These are phyloP conservation scores for Craspedostauros australis DNA, from an alignment of 108 stramenopile species.

Conservation along the genomic window DNA sequence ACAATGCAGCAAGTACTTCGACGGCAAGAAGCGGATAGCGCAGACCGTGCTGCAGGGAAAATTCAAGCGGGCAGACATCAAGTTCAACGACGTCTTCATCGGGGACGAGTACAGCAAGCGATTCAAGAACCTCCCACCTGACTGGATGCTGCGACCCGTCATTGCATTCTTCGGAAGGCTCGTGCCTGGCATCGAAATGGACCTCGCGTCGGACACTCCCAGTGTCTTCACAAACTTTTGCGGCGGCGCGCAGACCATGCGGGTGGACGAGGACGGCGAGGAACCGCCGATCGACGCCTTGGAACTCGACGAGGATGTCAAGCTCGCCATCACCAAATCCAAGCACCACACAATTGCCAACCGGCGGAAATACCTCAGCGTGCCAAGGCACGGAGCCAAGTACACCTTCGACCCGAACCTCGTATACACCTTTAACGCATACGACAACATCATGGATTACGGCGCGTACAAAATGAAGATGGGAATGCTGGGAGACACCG, in stretches of 20 bases:
- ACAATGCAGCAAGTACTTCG: conserved; percentile 35
- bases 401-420: conserved; percentile 3
- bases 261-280: conserved; percentile 8
- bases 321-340: neutral
- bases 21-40: conserved; percentile 36
- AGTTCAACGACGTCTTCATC: conserved; percentile 37
- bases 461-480: conserved; percentile 4
- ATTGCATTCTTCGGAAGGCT: neutral
- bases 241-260: neutral
- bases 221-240: neutral
- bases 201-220: neutral
- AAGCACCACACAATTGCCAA: neutral
- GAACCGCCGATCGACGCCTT: neutral
- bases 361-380: conserved; percentile 4
- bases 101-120: conserved; percentile 46
- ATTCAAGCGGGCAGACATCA: conserved; percentile 43
- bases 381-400: conserved; percentile 2
- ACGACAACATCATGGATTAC: conserved; percentile 11
- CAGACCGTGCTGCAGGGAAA: conserved; percentile 50
- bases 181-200: conserved; percentile 3
- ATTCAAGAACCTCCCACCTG: conserved; percentile 19
- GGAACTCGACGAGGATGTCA: conserved; percentile 1
- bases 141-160: neutral
- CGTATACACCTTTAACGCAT: conserved; percentile 14
- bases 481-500: neutral